Conservation (phyloP, 1,284 basidiomycete genomes). For the Anthracocystis setariae region DNA sequence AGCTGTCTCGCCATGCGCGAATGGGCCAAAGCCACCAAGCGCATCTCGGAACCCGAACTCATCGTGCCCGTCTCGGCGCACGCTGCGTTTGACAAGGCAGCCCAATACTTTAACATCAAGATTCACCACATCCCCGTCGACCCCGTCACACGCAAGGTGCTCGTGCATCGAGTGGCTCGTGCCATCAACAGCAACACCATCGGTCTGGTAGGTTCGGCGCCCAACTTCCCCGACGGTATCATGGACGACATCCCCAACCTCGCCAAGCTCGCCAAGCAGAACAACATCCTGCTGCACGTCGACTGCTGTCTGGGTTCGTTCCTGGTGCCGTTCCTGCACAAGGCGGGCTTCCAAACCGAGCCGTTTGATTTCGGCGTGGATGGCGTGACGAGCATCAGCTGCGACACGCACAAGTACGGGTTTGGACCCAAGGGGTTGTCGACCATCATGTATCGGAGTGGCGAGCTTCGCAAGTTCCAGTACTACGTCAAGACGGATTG, state of each 20-base stretch:
- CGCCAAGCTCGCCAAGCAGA: conserved; percentile 77
- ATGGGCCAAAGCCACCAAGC: conserved; percentile 85
- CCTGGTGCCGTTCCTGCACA: conserved; percentile 64
- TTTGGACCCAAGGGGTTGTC: conserved; percentile 66
- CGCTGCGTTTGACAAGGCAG: conserved; percentile 94
- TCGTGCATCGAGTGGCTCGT: conserved; percentile 79
- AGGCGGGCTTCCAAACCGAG: conserved; percentile 59
- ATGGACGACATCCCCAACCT: conserved; percentile 85
- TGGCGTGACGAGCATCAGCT: conserved; percentile 64
- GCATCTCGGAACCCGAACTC: conserved; percentile 93
- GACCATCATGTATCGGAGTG: conserved; percentile 59
- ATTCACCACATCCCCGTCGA: conserved; percentile 89
- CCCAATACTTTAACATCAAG: conserved; percentile 90
- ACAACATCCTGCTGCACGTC: conserved; percentile 89
- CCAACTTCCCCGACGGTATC: conserved; percentile 74
- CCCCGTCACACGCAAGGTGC: conserved; percentile 79
- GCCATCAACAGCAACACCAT: conserved; percentile 67
- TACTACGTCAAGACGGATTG: conserved; percentile 67
- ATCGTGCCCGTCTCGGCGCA: conserved; percentile 86
- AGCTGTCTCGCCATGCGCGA: conserved; percentile 92
- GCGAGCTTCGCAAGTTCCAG: conserved; percentile 61
- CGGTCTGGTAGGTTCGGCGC: conserved; percentile 85
- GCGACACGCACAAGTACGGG: conserved; percentile 68
- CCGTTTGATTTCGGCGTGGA: conserved; percentile 67
- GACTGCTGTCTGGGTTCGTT: conserved; percentile 69